These are phyloP conservation scores for Candida schatavii DNA, from an alignment of 805 yeast genomes.

Conservation along the genomic window DNA sequence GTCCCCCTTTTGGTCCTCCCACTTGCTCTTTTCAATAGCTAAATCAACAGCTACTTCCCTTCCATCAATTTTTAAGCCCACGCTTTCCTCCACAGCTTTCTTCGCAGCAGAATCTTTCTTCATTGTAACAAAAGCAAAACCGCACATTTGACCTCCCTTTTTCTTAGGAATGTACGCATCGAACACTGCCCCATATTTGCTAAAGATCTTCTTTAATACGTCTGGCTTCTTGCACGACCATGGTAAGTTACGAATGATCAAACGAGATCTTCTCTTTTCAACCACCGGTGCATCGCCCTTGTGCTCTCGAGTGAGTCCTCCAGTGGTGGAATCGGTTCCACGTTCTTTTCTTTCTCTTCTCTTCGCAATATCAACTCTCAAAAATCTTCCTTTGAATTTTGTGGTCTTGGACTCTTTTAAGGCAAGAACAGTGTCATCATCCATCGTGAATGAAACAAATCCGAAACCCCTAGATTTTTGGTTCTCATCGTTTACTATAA, in stretches of 20 bases:
- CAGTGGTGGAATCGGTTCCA: conserved; percentile 5
- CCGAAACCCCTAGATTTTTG: conserved; percentile 91
- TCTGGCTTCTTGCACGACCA: conserved; percentile 89
- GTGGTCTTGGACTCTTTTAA: conserved; percentile 61
- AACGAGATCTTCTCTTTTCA: conserved; percentile 81
- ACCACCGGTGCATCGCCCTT: conserved; percentile 29
- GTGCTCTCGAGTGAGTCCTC: conserved; percentile 6
- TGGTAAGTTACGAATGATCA: conserved; percentile 89
- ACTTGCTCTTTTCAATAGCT: conserved; percentile 83
- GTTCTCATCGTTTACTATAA: conserved; percentile 75
- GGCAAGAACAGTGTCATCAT: conserved; percentile 81
- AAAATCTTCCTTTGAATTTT: conserved; percentile 61
- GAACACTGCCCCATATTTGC: conserved; percentile 78
- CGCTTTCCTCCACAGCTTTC: conserved; percentile 71
- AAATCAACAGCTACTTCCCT: conserved; percentile 92
- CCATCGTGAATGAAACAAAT: conserved; percentile 82
- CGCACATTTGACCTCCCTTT: conserved; percentile 84
- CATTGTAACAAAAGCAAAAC: conserved; percentile 95
- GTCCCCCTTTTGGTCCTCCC: conserved; percentile 57
- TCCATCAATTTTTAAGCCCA: conserved; percentile 78
- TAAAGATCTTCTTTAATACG: conserved; percentile 65
- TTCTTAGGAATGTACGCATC: conserved; percentile 90
- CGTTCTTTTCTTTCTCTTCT: conserved; percentile 72
- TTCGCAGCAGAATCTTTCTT: conserved; percentile 73
- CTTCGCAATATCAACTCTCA: conserved; percentile 85